phyloP scores from a whole-genome alignment of 1,139 yeast species.

The Zygotorulaspora mrakii region DNA sequence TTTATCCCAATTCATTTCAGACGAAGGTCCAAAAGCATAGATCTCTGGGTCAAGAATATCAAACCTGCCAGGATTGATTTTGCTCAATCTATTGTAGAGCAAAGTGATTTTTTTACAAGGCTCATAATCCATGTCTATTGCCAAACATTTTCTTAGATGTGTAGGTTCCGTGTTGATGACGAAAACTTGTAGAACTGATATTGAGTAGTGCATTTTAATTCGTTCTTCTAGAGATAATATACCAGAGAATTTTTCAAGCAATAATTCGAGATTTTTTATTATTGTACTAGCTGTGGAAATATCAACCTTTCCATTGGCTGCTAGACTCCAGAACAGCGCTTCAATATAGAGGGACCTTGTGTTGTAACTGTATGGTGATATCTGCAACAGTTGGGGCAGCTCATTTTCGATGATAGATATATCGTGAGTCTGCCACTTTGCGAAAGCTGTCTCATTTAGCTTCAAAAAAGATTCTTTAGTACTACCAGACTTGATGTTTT shows the following conservation, averaged over 20 bases:
- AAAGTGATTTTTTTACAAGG: constrained; percentile 30
- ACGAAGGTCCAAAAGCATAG: constrained; percentile 15
- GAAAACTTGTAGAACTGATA: constrained; percentile 28
- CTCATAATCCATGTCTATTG: constrained; percentile 34
- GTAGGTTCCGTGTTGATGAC: constrained; percentile 29
- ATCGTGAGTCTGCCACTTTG: constrained; percentile 10
- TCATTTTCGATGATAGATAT: constrained; percentile 16
- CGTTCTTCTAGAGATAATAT: constrained; percentile 23
- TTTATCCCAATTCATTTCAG: constrained; percentile 22
- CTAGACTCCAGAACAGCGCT: constrained; percentile 14
- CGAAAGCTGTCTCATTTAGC: constrained; percentile 14
- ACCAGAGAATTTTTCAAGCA: constrained; percentile 27
- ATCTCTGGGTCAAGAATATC: constrained; percentile 27
- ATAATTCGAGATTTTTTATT: constrained; percentile 22
- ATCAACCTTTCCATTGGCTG: constrained; percentile 14
- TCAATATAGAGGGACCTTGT: constrained; percentile 18
- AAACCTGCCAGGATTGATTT: constrained; percentile 27
- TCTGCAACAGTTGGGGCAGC: constrained; percentile 18
- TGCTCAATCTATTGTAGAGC: constrained; percentile 26
- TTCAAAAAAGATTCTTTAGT: constrained; percentile 10
- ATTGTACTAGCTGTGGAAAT: constrained; percentile 24
- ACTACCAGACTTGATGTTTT: constrained; percentile 17
- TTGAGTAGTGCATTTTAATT: constrained; percentile 22
- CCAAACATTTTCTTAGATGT: constrained; percentile 30
- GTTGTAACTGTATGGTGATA: constrained; percentile 24